Conservation (phyloP, 2,329 filamentous ascomycete species). For the Aschersonia sp. region DNA sequence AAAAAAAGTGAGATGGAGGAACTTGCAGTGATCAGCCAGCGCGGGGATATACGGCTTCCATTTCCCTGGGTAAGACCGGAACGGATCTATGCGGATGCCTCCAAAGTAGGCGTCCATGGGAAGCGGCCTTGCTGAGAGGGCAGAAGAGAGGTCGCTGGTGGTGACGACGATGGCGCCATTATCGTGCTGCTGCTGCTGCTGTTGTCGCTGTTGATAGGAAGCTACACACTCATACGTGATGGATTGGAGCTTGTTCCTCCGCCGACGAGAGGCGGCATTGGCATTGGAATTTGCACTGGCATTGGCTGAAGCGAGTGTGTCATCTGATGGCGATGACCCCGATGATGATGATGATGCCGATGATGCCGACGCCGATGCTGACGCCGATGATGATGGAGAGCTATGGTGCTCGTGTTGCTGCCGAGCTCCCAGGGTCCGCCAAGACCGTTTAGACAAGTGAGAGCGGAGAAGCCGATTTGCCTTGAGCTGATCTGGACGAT, state of each 20-base stretch:
- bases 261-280: neutral
- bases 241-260: neutral
- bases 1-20: neutral
- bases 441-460: slow-evolving; percentile 9
- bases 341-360: neutral
- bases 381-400: neutral
- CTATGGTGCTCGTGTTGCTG: neutral
- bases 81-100: slow-evolving; percentile 12
- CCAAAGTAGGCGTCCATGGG: slow-evolving; percentile 9
- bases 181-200: neutral
- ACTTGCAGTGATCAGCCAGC: slow-evolving; percentile 13
- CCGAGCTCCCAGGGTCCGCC: slow-evolving; percentile 4
- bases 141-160: no score
- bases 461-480: slow-evolving; percentile 8
- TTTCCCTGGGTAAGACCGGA: slow-evolving; percentile 10
- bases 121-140: neutral
- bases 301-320: neutral
- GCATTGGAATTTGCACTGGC: no score
- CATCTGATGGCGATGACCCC: neutral
- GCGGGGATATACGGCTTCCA: slow-evolving; percentile 9
- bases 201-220: neutral
- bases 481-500: slow-evolving; percentile 10
- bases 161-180: no score
- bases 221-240: neutral
- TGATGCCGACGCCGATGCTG: neutral